These are phyloP conservation scores for Aureobasidium pullulans DNA, from an alignment of 2,329 filamentous ascomycete genomes.

Conservation along the genomic window DNA sequence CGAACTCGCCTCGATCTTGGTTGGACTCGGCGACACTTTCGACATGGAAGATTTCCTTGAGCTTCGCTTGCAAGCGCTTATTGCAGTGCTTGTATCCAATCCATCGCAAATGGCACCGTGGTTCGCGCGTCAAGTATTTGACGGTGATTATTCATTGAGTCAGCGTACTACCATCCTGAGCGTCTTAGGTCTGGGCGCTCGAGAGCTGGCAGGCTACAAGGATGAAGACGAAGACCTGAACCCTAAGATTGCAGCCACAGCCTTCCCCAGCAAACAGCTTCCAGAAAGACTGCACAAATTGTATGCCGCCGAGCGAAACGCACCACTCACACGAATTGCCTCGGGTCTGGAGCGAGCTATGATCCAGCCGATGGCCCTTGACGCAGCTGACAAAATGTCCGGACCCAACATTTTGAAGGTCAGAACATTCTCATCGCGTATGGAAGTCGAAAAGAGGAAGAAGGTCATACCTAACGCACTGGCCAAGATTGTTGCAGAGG, in stretches of 20 bases:
- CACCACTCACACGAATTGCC: slow-evolving; percentile 42
- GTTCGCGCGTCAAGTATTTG: slow-evolving; percentile 80
- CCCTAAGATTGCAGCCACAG: slow-evolving; percentile 25
- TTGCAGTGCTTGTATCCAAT: slow-evolving; percentile 70
- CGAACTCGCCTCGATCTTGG: slow-evolving; percentile 68
- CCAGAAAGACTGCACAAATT: slow-evolving; percentile 65
- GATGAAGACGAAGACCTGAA: slow-evolving; percentile 43
- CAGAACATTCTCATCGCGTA: slow-evolving; percentile 75
- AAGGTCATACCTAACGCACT: slow-evolving; percentile 67
- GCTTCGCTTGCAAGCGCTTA: slow-evolving; percentile 68
- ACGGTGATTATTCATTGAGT: slow-evolving; percentile 81
- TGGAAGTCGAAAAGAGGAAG: slow-evolving; percentile 55
- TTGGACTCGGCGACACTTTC: slow-evolving; percentile 78
- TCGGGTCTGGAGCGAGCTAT: slow-evolving; percentile 62
- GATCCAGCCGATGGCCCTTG: slow-evolving; percentile 72
- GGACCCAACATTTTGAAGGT: slow-evolving; percentile 84
- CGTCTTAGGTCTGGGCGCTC: slow-evolving; percentile 70
- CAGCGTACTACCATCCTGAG: slow-evolving; percentile 78
- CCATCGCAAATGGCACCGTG: slow-evolving; percentile 73
- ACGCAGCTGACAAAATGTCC: slow-evolving; percentile 69
- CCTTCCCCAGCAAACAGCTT: slow-evolving; percentile 75
- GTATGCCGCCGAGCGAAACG: slow-evolving; percentile 42
- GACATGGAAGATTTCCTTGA: slow-evolving; percentile 72
- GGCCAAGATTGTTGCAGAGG: slow-evolving; percentile 63
- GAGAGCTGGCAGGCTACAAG: slow-evolving; percentile 76